A percentile compares a stretch with the other conserved stretches of the same genome.
These are phyloP conservation scores for Stenogyne calaminthoides DNA, from an alignment of 305 asterid species.

Conservation along the genomic window DNA sequence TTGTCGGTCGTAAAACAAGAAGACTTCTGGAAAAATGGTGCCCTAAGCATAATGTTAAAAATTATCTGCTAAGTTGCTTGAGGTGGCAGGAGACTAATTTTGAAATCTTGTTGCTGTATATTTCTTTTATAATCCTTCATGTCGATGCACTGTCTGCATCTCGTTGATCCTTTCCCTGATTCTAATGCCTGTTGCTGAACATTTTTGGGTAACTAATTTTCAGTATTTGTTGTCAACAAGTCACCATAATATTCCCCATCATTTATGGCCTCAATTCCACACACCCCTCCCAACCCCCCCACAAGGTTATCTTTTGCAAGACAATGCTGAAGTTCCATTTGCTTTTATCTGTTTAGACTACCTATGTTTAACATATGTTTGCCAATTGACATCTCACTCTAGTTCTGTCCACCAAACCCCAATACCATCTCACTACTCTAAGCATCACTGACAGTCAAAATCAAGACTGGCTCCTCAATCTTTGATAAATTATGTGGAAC, in stretches of 20 bases:
- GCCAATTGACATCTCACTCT: neutral
- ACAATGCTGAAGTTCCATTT: neutral
- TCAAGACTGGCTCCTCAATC: slow-evolving; percentile 32
- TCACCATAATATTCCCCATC: neutral
- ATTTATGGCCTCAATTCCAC: neutral
- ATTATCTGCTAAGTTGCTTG: slow-evolving; percentile 21
- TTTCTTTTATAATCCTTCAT: neutral
- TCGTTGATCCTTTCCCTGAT: slow-evolving; percentile 3
- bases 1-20: neutral
- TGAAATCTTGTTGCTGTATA: neutral
- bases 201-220: neutral
- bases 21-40: slow-evolving; percentile 1
- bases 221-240: neutral
- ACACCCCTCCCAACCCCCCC: neutral
- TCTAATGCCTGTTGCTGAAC: slow-evolving; percentile 12
- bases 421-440: slow-evolving; percentile 5
- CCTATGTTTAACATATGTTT: neutral
- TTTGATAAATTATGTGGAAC: slow-evolving; percentile 26
- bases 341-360: neutral
- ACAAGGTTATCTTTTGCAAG: neutral
- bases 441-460: slow-evolving; percentile 31
- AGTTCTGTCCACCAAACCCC: neutral
- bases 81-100: slow-evolving; percentile 13
- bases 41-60: slow-evolving; percentile 14
- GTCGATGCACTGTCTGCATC: neutral